Percentiles rank a stretch among this genome's conserved stretches.
These are phyloP conservation scores for Plasmodium berghei DNA, from an alignment of 169 alveolate species.

Conservation along the genomic window DNA sequence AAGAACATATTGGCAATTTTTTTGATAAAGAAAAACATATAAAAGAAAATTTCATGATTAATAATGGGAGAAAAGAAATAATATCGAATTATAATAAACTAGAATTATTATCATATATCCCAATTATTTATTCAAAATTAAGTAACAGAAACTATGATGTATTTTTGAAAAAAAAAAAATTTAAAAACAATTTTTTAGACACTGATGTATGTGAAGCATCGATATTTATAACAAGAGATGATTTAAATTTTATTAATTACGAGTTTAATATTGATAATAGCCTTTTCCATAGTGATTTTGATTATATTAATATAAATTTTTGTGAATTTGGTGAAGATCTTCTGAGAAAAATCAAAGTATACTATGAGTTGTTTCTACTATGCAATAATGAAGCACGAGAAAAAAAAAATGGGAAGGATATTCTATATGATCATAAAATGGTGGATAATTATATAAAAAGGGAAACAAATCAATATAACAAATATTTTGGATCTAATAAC, in stretches of 20 bases:
- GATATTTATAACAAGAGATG: constrained; percentile 47
- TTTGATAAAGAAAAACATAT: not conserved
- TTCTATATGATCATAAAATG: not conserved
- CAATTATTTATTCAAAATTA: constrained; percentile 56
- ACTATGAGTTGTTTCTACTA: not conserved
- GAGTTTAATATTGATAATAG: constrained; percentile 26
- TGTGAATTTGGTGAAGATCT: constrained; percentile 73
- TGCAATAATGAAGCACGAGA: not conserved
- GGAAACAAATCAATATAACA: not conserved
- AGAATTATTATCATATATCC: constrained; percentile 51
- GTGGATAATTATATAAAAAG: not conserved
- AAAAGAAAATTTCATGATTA: constrained; percentile 15
- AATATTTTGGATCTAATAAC: not conserved
- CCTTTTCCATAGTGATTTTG: constrained; percentile 5
- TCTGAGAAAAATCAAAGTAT: constrained; percentile 25
- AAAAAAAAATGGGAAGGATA: not conserved
- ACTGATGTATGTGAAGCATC: constrained; percentile 70
- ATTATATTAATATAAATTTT: constrained; percentile 39
- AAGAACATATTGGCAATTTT: not conserved
- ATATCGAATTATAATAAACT: constrained; percentile 53
- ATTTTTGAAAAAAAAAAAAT: constrained; percentile 9
- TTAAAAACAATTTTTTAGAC: constrained; percentile 48
- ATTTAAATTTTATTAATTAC: constrained; percentile 62
- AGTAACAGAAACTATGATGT: constrained; percentile 63
- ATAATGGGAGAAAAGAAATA: constrained; percentile 5